Evolutionary conservation across 441 rosid species (phyloP), one percentile per base, ranked within the genome.

Genomic region (Euphorbia celastroides): DNA sequence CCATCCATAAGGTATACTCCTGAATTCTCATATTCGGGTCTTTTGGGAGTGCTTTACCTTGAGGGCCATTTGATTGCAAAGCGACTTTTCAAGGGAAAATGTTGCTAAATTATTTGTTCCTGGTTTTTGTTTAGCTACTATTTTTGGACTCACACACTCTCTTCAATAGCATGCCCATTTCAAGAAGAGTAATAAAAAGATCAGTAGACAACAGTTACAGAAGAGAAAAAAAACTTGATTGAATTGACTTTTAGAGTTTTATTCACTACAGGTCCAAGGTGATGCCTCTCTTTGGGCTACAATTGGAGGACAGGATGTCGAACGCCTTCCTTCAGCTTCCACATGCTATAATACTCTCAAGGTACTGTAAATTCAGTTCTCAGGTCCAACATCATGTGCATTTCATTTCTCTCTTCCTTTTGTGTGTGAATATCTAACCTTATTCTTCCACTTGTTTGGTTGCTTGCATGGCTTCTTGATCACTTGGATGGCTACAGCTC

Each of bases 271-370:
- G 99, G 97, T 95, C 67, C 78, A 89, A 52, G 84, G 99, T 70
- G 98, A 92, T 78, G 81, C 89, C 42, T 85, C 97, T 69, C 83
- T 95, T 57, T 95, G 97, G 99, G 97, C 98, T 27, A 71, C 93
- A 44, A 75, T 95, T 70, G 97, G 99, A 68, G 99, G 99, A 71
- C 96, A 90, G 72, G 99, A 95, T 73, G 93, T 92, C 57, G 99
- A 92, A 66, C 85, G 99, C 72, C 99, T 95, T 79, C 98, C 99
- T 66, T 95, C 98, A 38, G 95, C 99, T 76, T 95, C 99, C 56
- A 92, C 99, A 25, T 95, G 99, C 87, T 92, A 95, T 82, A 95
- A 95, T 79, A 95, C 97, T 67, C 97, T 95, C 66, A 95, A 95
- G 98, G 98, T 93, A 73, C 28, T 62, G 44, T 32, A 31, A 5